phyloP scores from a whole-genome alignment of 176 grass and related monocot genomes.

The Aegilops umbellulata region DNA sequence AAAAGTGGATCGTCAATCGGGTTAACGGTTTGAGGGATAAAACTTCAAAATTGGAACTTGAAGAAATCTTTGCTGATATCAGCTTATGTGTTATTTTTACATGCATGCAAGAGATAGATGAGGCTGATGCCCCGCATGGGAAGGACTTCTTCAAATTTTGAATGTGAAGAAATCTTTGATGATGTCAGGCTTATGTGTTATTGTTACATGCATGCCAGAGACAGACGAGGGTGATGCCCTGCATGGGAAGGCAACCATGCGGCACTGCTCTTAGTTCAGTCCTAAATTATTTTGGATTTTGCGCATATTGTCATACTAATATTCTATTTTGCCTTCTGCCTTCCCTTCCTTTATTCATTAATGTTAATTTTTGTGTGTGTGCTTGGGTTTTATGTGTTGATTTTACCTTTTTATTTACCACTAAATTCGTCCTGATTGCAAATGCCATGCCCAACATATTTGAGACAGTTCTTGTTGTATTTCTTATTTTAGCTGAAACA shows the following conservation, averaged over 20 bases:
- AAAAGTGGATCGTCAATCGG: background rate
- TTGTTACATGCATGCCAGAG: background rate
- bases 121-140: too few relatives aligned
- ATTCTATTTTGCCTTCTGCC: background rate
- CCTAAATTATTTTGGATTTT: slow-evolving; percentile 13
- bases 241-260: background rate
- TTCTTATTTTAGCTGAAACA: slow-evolving; percentile 58
- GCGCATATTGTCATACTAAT: background rate
- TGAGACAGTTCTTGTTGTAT: background rate
- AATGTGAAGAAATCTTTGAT: background rate
- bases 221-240: background rate
- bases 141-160: too few relatives aligned
- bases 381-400: background rate
- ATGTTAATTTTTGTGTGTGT: background rate
- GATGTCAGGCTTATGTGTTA: background rate
- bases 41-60: background rate
- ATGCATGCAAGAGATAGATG: background rate
- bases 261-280: background rate
- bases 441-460: background rate
- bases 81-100: background rate
- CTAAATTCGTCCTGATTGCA: background rate
- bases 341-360: background rate
- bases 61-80: background rate
- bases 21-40: background rate
- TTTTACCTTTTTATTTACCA: slow-evolving; percentile 16